Percentiles rank a stretch among this genome's conserved stretches.
Evolutionary conservation across 768 basidiomycete species (phyloP).

Genomic region (Russula sp.): DNA sequence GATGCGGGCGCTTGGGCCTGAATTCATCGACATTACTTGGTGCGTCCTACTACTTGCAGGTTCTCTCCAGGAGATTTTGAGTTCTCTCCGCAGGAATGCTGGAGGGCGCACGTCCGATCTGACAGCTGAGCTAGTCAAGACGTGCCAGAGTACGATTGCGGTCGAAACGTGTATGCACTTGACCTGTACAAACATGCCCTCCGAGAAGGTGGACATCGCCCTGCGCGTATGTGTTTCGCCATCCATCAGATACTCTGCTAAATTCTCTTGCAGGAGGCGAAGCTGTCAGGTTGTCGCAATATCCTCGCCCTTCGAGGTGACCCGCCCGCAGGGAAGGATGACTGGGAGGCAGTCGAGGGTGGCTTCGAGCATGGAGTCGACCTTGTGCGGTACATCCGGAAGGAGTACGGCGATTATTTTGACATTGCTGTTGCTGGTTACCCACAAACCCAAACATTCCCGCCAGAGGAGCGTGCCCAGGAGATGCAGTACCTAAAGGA

Average conservation of each 20-base stretch:
- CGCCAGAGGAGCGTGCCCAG: conserved; percentile 63
- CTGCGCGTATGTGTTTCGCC: conserved; percentile 50
- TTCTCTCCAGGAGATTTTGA: conserved; percentile 12
- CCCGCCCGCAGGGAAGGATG: conserved; percentile 80
- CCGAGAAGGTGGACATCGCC: conserved; percentile 89
- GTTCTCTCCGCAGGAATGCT: conserved; percentile 68
- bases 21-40: conserved; percentile 99
- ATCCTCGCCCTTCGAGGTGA: conserved; percentile 92
- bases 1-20: conserved; percentile 91
- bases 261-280: conserved; percentile 64
- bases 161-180: conserved; percentile 98
- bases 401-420: conserved; percentile 84
- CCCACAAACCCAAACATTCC: conserved; percentile 72
- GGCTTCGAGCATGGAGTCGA: conserved; percentile 90
- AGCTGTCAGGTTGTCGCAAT: conserved; percentile 83
- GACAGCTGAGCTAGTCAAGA: conserved; percentile 90
- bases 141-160: conserved; percentile 87
- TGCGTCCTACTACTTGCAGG: conserved; percentile 27
- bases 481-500: conserved; percentile 86
- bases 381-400: conserved; percentile 83
- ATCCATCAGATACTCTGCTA: conserved; percentile 7
- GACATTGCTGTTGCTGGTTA: conserved; percentile 94
- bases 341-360: conserved; percentile 89
- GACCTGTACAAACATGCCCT: conserved; percentile 99
- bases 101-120: conserved; percentile 93